These are phyloP conservation scores for Ramalina intermedia DNA, from an alignment of 495 filamentous ascomycete species.

Conservation along the genomic window DNA sequence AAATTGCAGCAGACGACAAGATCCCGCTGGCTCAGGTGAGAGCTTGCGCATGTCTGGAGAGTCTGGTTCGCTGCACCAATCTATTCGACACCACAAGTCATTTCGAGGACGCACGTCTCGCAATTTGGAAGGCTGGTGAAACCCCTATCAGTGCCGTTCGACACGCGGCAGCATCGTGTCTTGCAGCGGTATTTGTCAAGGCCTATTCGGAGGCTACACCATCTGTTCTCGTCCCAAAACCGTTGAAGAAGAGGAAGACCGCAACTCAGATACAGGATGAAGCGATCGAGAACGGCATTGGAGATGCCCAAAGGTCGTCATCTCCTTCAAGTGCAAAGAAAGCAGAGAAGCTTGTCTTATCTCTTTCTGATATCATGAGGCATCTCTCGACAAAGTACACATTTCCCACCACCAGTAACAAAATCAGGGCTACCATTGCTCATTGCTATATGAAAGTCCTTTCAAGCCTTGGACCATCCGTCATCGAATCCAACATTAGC, in stretches of 20 bases:
- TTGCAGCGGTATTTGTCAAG: slow-evolving; percentile 66
- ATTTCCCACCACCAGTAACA: slow-evolving; percentile 65
- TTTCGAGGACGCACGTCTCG: slow-evolving; percentile 69
- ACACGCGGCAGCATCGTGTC: slow-evolving; percentile 74
- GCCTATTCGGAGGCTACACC: slow-evolving; percentile 52
- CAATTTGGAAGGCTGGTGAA: slow-evolving; percentile 75
- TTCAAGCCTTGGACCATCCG: slow-evolving; percentile 54
- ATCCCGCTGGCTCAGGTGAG: slow-evolving; percentile 65
- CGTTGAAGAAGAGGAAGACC: slow-evolving; percentile 55
- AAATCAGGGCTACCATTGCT: slow-evolving; percentile 66
- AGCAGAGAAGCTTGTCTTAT: slow-evolving; percentile 53
- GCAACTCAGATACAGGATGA: slow-evolving; percentile 53
- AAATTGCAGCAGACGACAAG: slow-evolving; percentile 64
- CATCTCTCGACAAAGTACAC: slow-evolving; percentile 74
- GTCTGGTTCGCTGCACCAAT: slow-evolving; percentile 50
- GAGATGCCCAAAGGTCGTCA: slow-evolving; percentile 55
- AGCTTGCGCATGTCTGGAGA: slow-evolving; percentile 68
- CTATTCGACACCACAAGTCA: slow-evolving; percentile 87
- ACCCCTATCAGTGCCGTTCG: slow-evolving; percentile 57
- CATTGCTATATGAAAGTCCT: slow-evolving; percentile 76
- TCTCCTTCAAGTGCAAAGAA: slow-evolving; percentile 47
- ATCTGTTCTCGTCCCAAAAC: slow-evolving; percentile 41
- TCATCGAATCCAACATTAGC: slow-evolving; percentile 65
- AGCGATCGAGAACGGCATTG: slow-evolving; percentile 61
- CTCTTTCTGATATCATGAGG: slow-evolving; percentile 63